Conservation (phyloP, 495 filamentous ascomycete species). For the Penicillium turbatum region DNA sequence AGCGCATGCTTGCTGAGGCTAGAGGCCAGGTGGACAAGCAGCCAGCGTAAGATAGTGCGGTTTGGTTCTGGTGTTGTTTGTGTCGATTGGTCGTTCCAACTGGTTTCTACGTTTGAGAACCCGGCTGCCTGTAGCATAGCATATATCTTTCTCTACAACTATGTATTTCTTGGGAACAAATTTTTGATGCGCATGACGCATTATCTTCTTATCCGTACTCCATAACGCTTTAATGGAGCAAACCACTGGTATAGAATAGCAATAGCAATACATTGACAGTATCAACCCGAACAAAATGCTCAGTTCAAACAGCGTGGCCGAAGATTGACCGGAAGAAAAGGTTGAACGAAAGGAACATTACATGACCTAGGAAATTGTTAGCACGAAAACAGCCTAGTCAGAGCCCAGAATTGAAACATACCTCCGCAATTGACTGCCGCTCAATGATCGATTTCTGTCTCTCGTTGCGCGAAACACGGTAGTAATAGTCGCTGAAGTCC, state of each 20-base stretch:
- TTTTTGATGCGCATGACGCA: conserved; percentile 13
- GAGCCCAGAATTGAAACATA: conserved; percentile 21
- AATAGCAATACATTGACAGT: neutral
- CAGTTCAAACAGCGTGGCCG: neutral
- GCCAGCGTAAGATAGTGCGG: conserved; percentile 24
- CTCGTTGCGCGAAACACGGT: conserved; percentile 74
- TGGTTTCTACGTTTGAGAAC: conserved; percentile 10
- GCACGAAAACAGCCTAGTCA: neutral
- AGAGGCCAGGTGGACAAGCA: conserved; percentile 43
- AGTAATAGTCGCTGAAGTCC: conserved; percentile 94
- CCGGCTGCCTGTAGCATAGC: conserved; percentile 41
- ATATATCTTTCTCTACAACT: conserved; percentile 24
- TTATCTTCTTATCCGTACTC: neutral
- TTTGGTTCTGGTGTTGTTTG: conserved; percentile 12
- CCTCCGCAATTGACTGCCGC: conserved; percentile 61
- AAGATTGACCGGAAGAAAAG: neutral
- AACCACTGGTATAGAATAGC: neutral
- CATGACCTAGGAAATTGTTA: conserved; percentile 21
- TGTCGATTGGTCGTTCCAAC: conserved; percentile 12
- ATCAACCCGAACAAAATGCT: conserved; percentile 5
- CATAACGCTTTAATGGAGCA: neutral
- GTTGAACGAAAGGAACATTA: neutral
- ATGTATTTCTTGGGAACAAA: conserved; percentile 20
- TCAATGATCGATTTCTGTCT: conserved; percentile 84
- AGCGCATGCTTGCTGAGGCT: conserved; percentile 59